Evolutionary conservation across 371 early-diverging fungal genomes (phyloP), one percentile per base, ranked within the genome.

Genomic region (Syncephalastrum sp.): DNA sequence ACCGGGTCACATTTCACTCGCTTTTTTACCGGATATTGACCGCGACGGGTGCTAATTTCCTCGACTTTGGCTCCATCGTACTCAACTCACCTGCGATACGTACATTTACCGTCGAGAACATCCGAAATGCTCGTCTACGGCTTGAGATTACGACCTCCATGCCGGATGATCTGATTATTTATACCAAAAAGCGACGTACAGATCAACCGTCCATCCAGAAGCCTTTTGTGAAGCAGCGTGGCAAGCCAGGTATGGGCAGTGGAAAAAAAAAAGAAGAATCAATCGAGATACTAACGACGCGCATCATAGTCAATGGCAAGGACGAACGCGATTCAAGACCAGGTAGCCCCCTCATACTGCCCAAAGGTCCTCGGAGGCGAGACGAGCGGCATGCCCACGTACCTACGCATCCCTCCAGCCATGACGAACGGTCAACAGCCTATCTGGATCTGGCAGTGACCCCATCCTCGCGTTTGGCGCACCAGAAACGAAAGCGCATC

Each of bases 1-100:
- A 96, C 59, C 82, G 95, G 13, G 93, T 98, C 42, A 95, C 97
- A 0, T 97, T 94, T 66, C 99, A 98, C 67, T 95, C 96, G 6
- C 67, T 97, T 16, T 97, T 96, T 57, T 98, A 98, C 74, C 86
- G 94, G 50, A 93, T 96, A 8, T 73, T 96, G n/a, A 94, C 92
- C 5, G 86, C 92, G 1, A 83, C 84, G 16, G 91, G 91, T 33
- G 87, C 96, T 23, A 96, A 97, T 69, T 98, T 92, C 73, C 65
- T 98, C 53, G 97, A 98, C 64, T 96, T 93, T 69, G 98, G 98
- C 0, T 68, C 86, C 0, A 90, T 91, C 1, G 85, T 94, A 6
- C 63, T 93, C 38, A 94, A 95, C 60, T 83, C 95, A 4, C 86
- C 94, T 1, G 81, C 82, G 1, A 60, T 97, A 17, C 83, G 95